A percentile compares a stretch with the other conserved stretches of the same genome.
Evolutionary conservation across 2,329 filamentous ascomycete genomes (phyloP).

Genomic region (Xylaria hypoxylon): DNA sequence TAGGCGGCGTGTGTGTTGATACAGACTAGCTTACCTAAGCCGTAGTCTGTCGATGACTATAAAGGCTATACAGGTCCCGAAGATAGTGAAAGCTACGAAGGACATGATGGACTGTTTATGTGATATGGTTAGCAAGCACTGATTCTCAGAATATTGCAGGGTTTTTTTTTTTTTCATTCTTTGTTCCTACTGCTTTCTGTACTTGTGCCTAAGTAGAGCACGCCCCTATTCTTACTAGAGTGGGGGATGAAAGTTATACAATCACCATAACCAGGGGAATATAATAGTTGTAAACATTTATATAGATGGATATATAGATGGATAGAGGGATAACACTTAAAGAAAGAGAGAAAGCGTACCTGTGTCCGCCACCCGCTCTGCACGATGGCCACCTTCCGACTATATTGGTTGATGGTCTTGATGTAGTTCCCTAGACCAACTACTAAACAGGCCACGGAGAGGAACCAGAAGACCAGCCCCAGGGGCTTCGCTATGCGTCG

Average conservation of each 20-base stretch:
- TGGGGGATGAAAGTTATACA: no score
- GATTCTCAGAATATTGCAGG: not conserved
- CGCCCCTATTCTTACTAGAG: no score
- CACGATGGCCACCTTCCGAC: conserved; percentile 81
- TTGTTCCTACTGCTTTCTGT: not conserved
- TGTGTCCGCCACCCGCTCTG: conserved; percentile 96
- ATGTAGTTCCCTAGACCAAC: conserved; percentile 90
- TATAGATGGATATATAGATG: not conserved
- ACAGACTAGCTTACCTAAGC: not conserved
- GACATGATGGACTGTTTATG: conserved; percentile 60
- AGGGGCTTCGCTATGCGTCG: conserved; percentile 82
- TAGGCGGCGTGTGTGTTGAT: not conserved
- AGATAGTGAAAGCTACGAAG: conserved; percentile 70
- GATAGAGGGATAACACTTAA: not conserved
- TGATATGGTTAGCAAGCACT: conserved; percentile 5
- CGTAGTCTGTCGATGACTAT: conserved; percentile 59
- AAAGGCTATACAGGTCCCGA: conserved; percentile 73
- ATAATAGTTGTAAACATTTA: not conserved
- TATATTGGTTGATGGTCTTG: conserved; percentile 83
- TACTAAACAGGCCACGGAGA: conserved; percentile 80
- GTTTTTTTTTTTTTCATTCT: not conserved
- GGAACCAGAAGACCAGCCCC: conserved; percentile 86
- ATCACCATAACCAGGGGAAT: no score
- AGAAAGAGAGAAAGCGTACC: conserved; percentile 49
- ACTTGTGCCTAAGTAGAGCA: not conserved